Conservation (phyloP, 306 rosid genomes). For the Ammopiptanthus mongolicus region DNA sequence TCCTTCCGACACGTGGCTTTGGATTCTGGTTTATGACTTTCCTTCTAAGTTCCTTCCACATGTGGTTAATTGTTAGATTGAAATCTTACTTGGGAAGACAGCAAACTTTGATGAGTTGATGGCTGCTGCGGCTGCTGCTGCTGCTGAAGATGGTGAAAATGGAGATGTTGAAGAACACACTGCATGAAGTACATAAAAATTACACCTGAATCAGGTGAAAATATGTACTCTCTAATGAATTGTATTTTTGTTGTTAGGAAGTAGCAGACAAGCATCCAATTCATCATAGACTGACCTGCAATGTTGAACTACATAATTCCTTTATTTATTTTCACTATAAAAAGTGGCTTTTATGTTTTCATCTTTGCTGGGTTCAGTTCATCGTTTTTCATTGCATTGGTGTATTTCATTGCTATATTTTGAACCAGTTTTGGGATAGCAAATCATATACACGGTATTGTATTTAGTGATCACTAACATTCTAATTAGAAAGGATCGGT, state of each 20-base stretch:
- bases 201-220: conserved; percentile 3
- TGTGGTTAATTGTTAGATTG: conserved; percentile 42
- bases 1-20: background rate
- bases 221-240: conserved; percentile 20
- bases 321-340: conserved; percentile 21
- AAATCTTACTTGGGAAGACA: conserved; percentile 64
- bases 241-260: conserved; percentile 16
- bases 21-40: background rate
- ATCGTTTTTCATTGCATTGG: background rate
- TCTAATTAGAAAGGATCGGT: background rate
- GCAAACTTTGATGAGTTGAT: conserved; percentile 73
- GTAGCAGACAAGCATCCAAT: conserved; percentile 12
- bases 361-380: background rate
- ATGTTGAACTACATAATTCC: conserved; percentile 15
- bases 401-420: background rate
- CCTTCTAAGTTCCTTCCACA: background rate
- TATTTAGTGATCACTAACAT: background rate
- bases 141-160: conserved; percentile 39
- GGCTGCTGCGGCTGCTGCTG: conserved; percentile 50
- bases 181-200: conserved; percentile 9
- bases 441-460: background rate
- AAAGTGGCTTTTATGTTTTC: background rate
- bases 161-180: conserved; percentile 50
- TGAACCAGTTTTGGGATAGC: background rate
- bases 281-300: conserved; percentile 12